These are phyloP conservation scores for Gastrolobium villosum DNA, from an alignment of 306 rosid species.

Conservation along the genomic window DNA sequence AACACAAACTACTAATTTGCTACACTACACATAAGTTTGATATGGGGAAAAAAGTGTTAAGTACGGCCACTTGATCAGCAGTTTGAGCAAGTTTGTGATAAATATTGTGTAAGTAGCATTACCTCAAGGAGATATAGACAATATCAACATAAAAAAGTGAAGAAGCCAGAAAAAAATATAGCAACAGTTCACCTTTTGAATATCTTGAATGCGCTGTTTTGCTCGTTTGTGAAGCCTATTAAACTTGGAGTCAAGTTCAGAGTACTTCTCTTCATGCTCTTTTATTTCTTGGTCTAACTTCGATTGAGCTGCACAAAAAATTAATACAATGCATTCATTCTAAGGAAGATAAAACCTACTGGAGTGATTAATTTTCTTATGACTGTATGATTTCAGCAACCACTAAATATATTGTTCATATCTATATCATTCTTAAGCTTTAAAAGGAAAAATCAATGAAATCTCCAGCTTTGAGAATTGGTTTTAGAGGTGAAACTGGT, in stretches of 20 bases:
- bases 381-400: conserved; percentile 2
- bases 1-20: conserved; percentile 21
- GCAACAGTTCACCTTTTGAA: conserved; percentile 77
- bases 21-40: conserved; percentile 16
- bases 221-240: conserved; percentile 97
- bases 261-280: conserved; percentile 92
- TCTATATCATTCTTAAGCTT: conserved; percentile 32
- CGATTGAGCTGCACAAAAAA: conserved; percentile 69
- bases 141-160: conserved; percentile 19
- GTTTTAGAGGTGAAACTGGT: conserved; percentile 30
- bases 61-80: conserved; percentile 28
- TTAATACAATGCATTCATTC: conserved; percentile 51
- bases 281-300: conserved; percentile 84
- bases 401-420: conserved; percentile 24
- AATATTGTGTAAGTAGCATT: conserved; percentile 21
- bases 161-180: conserved; percentile 34
- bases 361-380: conserved; percentile 26
- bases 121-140: conserved; percentile 37
- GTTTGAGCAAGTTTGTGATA: background rate
- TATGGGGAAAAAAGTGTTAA: background rate
- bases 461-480: conserved; percentile 29
- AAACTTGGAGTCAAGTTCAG: conserved; percentile 91
- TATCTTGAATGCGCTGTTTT: conserved; percentile 96
- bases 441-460: conserved; percentile 35
- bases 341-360: conserved; percentile 39